Evolutionary conservation across 306 rosid genomes (phyloP), one percentile per base, ranked within the genome.

Genomic region (Acmispon strigosus): DNA sequence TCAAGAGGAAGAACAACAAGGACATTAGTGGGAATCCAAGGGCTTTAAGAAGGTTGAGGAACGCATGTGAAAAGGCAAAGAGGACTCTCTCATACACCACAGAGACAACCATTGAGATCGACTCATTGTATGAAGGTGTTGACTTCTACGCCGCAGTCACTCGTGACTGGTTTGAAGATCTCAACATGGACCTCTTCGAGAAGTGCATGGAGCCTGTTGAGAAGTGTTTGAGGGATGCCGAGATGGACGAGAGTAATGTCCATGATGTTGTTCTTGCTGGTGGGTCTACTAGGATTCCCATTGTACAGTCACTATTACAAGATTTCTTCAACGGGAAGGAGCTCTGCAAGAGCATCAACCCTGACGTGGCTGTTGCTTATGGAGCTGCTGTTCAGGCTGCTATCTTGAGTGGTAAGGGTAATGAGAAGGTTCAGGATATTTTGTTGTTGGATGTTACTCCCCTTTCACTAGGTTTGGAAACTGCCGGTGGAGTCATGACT

Each of bases 301-400:
- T 86, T 20, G 95, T 88, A 34, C 95, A 88, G 63, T 86, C 82
- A 12, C 42, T 88, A 2, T 82, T 88, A 79, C 91, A 88, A 13
- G 91, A 88, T 6, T 86, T 89, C 84, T 84, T 89, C 54, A 82
- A 86, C 3, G 96, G 96, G 0, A 89, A 89, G 70, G 91, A 86
- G 61, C 96, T 89, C 14, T 89, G 91, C 81, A 86, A 86, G 79
- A 89, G 88, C 8, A 89, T 86, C 16, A 89, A 89, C 72, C 95
- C 96, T 0, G 91, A 89, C 18, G 96, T 86, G 72, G 96, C 96
- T 13, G 89, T 89, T 32, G 96, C 91, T 7, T 89, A 89, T 19
- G 91, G 96, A 7, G 91, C 96, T 16, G 88, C 96, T 3, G 86
- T 89, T 0, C 96, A 89, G 50, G 96, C 86, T 4, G 96, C 91